Conservation (phyloP, 345 rosid species). For the thale cress (Arabidopsis thaliana) region DNA sequence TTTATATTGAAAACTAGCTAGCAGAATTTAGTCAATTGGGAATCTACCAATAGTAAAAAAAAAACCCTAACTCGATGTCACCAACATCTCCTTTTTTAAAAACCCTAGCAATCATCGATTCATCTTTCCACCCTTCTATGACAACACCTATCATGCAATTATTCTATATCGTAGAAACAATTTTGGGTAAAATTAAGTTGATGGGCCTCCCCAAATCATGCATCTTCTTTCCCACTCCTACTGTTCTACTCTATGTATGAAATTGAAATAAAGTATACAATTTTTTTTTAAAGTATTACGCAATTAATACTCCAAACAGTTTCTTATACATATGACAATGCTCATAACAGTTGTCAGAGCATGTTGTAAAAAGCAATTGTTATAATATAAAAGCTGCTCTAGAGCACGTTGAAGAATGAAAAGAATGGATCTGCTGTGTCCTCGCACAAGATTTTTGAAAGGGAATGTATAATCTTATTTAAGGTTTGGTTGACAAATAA, state of each 20-base stretch:
- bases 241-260: not conserved
- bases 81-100: not conserved
- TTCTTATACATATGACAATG: too few species aligned
- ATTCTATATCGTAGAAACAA: not conserved
- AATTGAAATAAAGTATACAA: not conserved
- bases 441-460: not conserved
- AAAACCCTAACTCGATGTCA: not conserved
- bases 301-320: not conserved
- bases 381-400: not conserved
- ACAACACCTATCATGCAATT: not conserved
- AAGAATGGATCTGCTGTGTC: not conserved
- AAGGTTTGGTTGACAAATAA: too few species aligned
- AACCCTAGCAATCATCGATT: not conserved
- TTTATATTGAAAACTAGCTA: not conserved
- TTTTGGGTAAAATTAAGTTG: not conserved
- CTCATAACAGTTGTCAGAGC: constrained; percentile 1
- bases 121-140: not conserved
- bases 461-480: not conserved
- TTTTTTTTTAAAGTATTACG: not conserved
- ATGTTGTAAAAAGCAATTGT: constrained; percentile 1
- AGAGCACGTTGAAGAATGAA: not conserved
- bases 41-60: not conserved
- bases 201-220: not conserved
- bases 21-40: not conserved
- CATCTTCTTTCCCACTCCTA: not conserved